Base-by-base conservation (phyloP, 495 filamentous ascomycete genomes). In the Lasiosphaeriaceae sp. region DNA sequence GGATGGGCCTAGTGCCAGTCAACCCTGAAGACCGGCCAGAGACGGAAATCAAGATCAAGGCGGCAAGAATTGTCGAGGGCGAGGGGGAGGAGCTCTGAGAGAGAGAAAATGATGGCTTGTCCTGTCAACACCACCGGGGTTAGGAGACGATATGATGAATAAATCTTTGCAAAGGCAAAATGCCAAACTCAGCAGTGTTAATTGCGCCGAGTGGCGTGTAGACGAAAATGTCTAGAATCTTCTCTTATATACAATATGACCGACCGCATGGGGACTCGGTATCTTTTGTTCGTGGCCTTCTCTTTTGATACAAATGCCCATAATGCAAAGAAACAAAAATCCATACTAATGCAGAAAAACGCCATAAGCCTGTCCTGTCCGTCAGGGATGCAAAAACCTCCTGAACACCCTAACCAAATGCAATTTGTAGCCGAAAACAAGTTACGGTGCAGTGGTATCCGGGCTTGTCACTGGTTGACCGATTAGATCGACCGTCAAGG, bases 1-100 rank as follows among this genome's bases (percentile, higher is more conserved):
- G 92, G 52, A 91, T 98, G 87, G 95, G 94, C 2, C 69, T 94
- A 55, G 91, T 96, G 39, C 94, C 89, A 79, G 96, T 90, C 2
- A 90, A 84, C 17, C 65, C 63, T 17, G 88, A 90, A 56, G 94
- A 98, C 71, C 72, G 87, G 64, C 94, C 94, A 2, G 65, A 81
- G 46, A 89, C 93, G 60, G 86, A 95, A 63, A 84, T 98, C 31
- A 91, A 82, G 73, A 95, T 98, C 64, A 70, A 88, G 19, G 82
- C 73, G 57, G 90, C 90, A 11, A 80, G 73, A 49, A 77, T 95
- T 16, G 63, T 89, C 24, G 83, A 88, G 57, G 76, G 75, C 37
- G 82, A 77, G 1, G 80, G 39, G 39, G 26, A 43, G 39, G 39
- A 43, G 7, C 4, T 17, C 4, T 16, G n/a, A n/a, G n/a, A n/a